These are phyloP conservation scores for Rhododendron vialii DNA, from an alignment of 148 eudicot species.

Conservation along the genomic window DNA sequence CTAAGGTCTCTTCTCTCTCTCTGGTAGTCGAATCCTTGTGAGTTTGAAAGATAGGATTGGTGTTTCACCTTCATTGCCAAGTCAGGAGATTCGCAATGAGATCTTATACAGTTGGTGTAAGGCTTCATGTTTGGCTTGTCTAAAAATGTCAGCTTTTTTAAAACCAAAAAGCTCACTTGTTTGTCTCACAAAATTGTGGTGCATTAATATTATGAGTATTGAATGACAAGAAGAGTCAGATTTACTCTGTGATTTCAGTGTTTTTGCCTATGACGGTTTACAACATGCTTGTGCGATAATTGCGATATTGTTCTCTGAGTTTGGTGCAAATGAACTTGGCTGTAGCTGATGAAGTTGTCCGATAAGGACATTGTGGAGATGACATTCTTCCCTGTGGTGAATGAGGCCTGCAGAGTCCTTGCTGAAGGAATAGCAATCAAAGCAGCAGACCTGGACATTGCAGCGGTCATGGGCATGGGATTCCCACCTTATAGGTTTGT, in stretches of 20 bases:
- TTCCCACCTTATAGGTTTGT: constrained; percentile 92
- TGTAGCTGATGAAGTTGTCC: constrained; percentile 54
- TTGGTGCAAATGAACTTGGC: constrained; percentile 3
- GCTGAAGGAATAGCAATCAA: constrained; percentile 88
- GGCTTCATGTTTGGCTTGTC: not conserved
- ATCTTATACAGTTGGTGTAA: not conserved
- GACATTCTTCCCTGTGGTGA: constrained; percentile 91
- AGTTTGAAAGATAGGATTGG: not conserved
- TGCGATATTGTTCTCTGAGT: not conserved
- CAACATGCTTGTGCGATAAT: not conserved
- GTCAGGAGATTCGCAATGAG: not conserved
- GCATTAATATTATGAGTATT: not conserved
- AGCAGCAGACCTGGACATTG: constrained; percentile 83
- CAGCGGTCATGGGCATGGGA: constrained; percentile 87
- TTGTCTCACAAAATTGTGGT: not conserved
- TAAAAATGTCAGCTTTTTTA: not conserved
- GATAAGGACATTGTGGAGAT: constrained; percentile 88
- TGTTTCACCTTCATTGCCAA: not conserved
- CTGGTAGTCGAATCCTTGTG: not conserved
- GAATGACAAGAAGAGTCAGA: not conserved
- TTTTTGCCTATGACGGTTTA: not conserved
- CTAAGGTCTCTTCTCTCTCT: constrained; percentile 47
- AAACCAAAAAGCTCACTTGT: not conserved
- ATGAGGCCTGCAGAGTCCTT: constrained; percentile 83
- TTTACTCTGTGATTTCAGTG: not conserved